These are phyloP conservation scores for Xylaria intraflava DNA, from an alignment of 495 filamentous ascomycete genomes.

Conservation along the genomic window DNA sequence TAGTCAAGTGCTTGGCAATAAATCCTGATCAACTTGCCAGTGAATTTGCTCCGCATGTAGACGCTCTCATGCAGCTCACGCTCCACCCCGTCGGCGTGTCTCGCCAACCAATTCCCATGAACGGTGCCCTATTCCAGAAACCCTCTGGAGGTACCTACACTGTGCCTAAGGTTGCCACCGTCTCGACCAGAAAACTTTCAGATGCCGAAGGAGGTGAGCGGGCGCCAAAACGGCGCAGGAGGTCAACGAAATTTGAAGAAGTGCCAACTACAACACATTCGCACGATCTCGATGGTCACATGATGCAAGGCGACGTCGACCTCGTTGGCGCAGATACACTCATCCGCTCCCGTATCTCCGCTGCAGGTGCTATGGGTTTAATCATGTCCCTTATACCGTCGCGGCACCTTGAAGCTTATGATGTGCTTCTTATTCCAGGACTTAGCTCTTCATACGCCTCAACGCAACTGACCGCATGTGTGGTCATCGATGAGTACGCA, in stretches of 20 bases:
- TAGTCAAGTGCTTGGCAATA: constrained; percentile 60
- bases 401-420: constrained; percentile 44
- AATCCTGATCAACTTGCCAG: constrained; percentile 51
- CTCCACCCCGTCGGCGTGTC: constrained; percentile 88
- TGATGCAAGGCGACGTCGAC: constrained; percentile 95
- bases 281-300: constrained; percentile 95
- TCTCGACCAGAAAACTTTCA: constrained; percentile 51
- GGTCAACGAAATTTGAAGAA: constrained; percentile 74
- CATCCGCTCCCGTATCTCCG: constrained; percentile 79
- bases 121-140: constrained; percentile 78
- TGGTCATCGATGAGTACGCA: constrained; percentile 87
- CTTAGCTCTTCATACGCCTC: constrained; percentile 69
- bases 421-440: constrained; percentile 51
- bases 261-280: constrained; percentile 51
- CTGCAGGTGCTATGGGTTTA: constrained; percentile 74
- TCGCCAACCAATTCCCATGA: constrained; percentile 83
- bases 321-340: constrained; percentile 83
- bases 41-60: constrained; percentile 64
- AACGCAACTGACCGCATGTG: constrained; percentile 73
- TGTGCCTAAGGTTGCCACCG: constrained; percentile 37
- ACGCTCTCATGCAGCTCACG: constrained; percentile 69
- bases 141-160: constrained; percentile 85
- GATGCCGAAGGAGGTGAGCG: constrained; percentile 45
- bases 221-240: constrained; percentile 66
- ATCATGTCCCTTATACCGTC: constrained; percentile 58